Percentiles rank a stretch among this genome's conserved stretches.
phyloP scores from a whole-genome alignment of 2,329 filamentous ascomycete species.

The Trichoderma sp. region DNA sequence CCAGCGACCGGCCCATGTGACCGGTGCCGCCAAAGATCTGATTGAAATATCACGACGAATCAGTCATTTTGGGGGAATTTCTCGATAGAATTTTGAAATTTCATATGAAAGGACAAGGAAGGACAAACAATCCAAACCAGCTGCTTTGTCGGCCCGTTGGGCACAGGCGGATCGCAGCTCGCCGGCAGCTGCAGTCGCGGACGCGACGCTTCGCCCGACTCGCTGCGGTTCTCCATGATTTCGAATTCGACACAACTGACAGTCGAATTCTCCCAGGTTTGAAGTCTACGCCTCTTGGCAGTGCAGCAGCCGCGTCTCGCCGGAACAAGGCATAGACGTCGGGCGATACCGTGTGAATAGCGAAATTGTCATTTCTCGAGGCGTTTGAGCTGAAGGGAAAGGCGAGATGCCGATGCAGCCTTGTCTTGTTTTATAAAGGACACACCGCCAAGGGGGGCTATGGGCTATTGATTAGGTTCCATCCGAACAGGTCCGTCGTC shows the following conservation, averaged over 20 bases:
- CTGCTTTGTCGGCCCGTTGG: slow-evolving; percentile 66
- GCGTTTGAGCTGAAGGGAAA: neutral
- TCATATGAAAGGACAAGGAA: neutral
- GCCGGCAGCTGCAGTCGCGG: slow-evolving; percentile 60
- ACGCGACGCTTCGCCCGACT: slow-evolving; percentile 24
- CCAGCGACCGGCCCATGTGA: slow-evolving; percentile 89
- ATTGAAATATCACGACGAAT: neutral
- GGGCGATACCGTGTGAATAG: slow-evolving; percentile 13
- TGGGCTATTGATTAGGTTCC: neutral
- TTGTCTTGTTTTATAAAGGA: neutral
- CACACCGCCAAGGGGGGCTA: neutral
- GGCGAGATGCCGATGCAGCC: neutral
- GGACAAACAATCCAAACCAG: slow-evolving; percentile 81
- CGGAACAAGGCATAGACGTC: neutral
- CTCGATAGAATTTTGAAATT: too few species aligned
- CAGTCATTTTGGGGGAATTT: neutral
- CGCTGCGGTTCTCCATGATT: slow-evolving; percentile 12
- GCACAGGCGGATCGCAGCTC: slow-evolving; percentile 81
- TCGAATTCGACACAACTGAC: too few species aligned
- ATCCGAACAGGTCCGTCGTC: neutral
- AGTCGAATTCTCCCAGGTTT: too few species aligned
- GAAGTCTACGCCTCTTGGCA: neutral
- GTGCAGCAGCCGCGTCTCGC: neutral
- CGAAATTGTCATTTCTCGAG: neutral
- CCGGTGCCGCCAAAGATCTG: slow-evolving; percentile 95